phyloP scores from a whole-genome alignment of 768 basidiomycete species.

The Boletellus emodensis region DNA sequence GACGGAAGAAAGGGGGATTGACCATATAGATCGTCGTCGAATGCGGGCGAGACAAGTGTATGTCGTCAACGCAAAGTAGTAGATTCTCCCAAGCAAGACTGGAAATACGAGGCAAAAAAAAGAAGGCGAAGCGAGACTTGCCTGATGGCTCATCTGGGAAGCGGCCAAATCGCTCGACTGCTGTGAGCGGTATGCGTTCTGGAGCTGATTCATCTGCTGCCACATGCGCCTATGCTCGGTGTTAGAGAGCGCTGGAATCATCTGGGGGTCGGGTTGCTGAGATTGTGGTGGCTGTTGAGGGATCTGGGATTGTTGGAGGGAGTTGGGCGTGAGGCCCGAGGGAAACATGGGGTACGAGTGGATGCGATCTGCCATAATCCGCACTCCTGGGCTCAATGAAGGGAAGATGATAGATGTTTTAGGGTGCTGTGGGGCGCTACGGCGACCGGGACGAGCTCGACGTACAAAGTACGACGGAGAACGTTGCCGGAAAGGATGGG shows the following conservation, averaged over 20 bases:
- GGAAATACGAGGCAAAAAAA: slow-evolving; percentile 11
- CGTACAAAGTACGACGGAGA: slow-evolving; percentile 21
- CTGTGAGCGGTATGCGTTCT: slow-evolving; percentile 41
- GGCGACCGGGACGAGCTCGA: slow-evolving; percentile 21
- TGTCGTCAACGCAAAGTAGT: slow-evolving; percentile 10
- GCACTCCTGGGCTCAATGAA: slow-evolving; percentile 24
- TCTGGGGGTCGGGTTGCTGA: slow-evolving; percentile 37
- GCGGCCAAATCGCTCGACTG: slow-evolving; percentile 39
- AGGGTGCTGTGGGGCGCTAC: slow-evolving; percentile 24
- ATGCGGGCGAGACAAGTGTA: slow-evolving; percentile 10
- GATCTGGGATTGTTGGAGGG: slow-evolving; percentile 41
- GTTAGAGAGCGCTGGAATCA: slow-evolving; percentile 41
- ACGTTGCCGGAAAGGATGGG: slow-evolving; percentile 27
- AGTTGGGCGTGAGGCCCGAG: slow-evolving; percentile 41
- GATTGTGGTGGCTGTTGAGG: slow-evolving; percentile 45
- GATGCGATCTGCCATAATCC: slow-evolving; percentile 62
- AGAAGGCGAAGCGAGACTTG: slow-evolving; percentile 28
- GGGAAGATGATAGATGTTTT: slow-evolving; percentile 30
- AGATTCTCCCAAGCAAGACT: slow-evolving; percentile 16
- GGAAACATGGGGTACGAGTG: slow-evolving; percentile 53
- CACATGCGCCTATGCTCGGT: slow-evolving; percentile 53
- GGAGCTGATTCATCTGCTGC: slow-evolving; percentile 52
- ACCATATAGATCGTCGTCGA: slow-evolving; percentile 11
- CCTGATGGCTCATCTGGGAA: slow-evolving; percentile 45
- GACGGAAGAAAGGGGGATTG: slow-evolving; percentile 19